Evolutionary conservation across 257 asterid species (phyloP).

Genomic region (Ajuga chamaepitys): DNA sequence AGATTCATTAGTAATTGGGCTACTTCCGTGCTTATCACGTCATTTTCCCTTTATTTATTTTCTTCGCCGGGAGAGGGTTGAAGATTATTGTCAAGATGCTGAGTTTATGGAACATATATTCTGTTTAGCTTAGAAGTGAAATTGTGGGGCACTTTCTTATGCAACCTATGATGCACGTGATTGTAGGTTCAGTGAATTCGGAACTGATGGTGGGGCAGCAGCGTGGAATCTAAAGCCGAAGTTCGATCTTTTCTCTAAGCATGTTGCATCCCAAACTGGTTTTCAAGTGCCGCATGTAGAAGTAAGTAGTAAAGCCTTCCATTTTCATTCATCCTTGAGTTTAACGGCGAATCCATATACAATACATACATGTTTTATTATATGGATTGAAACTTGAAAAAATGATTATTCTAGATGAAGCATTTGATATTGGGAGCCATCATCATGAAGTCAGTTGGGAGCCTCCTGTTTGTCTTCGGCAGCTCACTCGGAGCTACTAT

Average conservation of each 20-base stretch:
- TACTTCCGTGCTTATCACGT: too few species aligned
- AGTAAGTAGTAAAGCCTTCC: slow-evolving; percentile 32
- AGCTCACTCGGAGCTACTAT: slow-evolving; percentile 65
- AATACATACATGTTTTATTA: background rate
- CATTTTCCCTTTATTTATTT: too few species aligned
- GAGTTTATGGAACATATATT: background rate
- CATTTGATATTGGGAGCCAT: slow-evolving; percentile 65
- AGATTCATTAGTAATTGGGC: too few species aligned
- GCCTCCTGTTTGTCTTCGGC: slow-evolving; percentile 71
- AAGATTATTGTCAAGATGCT: background rate
- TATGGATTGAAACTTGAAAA: background rate
- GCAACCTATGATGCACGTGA: background rate
- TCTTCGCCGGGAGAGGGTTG: too few species aligned
- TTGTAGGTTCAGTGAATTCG: slow-evolving; percentile 64
- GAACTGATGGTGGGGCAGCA: slow-evolving; percentile 77
- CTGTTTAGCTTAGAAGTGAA: background rate
- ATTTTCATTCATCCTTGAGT: background rate
- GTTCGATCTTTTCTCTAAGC: slow-evolving; percentile 56
- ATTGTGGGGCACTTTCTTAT: background rate
- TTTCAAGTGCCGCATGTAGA: slow-evolving; percentile 53
- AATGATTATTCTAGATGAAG: slow-evolving; percentile 41
- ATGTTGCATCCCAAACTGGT: slow-evolving; percentile 52
- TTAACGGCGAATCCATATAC: too few species aligned
- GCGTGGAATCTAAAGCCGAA: slow-evolving; percentile 59
- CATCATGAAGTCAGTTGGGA: slow-evolving; percentile 60